Conservation (phyloP, 2,329 filamentous ascomycete species). For the Cladosporium sp. region DNA sequence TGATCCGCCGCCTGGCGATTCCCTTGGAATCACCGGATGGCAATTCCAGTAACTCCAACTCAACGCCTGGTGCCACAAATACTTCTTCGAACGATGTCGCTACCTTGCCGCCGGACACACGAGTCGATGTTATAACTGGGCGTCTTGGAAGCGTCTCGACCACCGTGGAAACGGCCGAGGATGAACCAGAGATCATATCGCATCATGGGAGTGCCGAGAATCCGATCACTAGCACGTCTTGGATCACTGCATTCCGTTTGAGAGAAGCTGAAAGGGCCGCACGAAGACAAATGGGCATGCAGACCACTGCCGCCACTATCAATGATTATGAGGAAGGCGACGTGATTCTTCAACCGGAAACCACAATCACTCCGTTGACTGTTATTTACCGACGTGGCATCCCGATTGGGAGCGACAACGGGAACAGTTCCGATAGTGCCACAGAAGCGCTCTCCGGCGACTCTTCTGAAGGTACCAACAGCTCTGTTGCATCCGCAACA, state of each 20-base stretch:
- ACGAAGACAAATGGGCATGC: background rate
- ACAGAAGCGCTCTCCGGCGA: background rate
- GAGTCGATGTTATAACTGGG: background rate
- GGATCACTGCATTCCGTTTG: background rate
- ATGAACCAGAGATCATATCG: background rate
- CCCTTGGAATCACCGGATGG: background rate
- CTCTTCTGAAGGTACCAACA: background rate
- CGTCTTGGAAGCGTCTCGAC: background rate
- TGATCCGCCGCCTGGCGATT: background rate
- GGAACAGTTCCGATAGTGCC: background rate
- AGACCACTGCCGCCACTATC: background rate
- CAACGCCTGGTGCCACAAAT: background rate
- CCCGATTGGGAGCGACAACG: background rate
- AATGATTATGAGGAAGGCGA: background rate
- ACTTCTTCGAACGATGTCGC: background rate
- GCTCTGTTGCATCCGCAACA: background rate
- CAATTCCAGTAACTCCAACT: background rate
- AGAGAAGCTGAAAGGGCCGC: background rate
- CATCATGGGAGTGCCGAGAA: background rate
- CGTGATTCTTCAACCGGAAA: background rate
- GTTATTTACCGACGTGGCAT: no score
- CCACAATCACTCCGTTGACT: no score
- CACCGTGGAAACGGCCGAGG: background rate
- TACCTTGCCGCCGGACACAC: background rate
- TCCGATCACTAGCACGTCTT: background rate